Conservation (phyloP, 768 basidiomycete genomes). For the Pisolithus microcarpus region DNA sequence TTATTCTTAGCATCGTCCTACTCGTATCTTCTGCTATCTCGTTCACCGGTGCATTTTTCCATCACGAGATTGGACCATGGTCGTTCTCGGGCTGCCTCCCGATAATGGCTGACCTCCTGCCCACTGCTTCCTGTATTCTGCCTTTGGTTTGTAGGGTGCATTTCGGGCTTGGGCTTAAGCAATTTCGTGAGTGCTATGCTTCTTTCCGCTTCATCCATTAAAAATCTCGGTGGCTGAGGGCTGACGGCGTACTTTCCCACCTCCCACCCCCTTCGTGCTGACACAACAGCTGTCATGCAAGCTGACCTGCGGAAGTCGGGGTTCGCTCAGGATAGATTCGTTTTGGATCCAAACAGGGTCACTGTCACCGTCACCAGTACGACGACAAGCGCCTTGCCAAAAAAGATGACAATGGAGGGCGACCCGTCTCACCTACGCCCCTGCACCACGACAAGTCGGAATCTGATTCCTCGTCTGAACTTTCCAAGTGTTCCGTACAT, state of each 20-base stretch:
- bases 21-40: too few relatives aligned
- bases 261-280: too few relatives aligned
- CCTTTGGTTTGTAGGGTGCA: slow-evolving; percentile 44
- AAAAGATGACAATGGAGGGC: not conserved
- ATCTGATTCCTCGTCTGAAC: too few relatives aligned
- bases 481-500: not conserved
- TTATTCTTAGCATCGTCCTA: too few relatives aligned
- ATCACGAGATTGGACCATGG: too few relatives aligned
- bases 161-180: slow-evolving; percentile 49
- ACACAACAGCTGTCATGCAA: slow-evolving; percentile 10
- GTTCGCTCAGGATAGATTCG: slow-evolving; percentile 13
- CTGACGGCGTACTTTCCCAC: not conserved
- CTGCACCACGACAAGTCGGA: too few relatives aligned
- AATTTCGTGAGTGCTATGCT: slow-evolving; percentile 38
- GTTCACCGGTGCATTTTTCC: too few relatives aligned
- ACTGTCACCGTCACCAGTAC: not conserved
- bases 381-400: not conserved
- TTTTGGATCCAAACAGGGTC: not conserved
- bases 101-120: slow-evolving; percentile 32
- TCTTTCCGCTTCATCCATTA: not conserved
- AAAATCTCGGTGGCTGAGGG: not conserved
- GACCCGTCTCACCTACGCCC: not conserved
- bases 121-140: slow-evolving; percentile 34
- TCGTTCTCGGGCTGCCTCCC: slow-evolving; percentile 44
- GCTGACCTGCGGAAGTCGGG: slow-evolving; percentile 10